These are phyloP conservation scores for Daedaleopsis sinensis DNA, from an alignment of 768 basidiomycete species.

Conservation along the genomic window DNA sequence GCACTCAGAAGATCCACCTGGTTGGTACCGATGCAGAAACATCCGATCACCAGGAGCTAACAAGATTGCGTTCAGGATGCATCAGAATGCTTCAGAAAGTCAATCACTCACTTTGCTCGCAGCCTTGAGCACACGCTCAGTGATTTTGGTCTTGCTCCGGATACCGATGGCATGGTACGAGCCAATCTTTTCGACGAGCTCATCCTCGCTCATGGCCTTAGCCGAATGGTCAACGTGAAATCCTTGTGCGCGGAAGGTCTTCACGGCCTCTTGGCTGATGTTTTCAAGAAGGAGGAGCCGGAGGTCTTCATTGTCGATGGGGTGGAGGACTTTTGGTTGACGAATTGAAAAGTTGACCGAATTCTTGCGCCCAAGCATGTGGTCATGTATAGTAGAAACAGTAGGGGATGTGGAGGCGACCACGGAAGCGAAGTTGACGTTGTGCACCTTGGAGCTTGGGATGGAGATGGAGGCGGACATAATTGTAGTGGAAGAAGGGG, in stretches of 20 bases:
- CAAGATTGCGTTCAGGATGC: background rate
- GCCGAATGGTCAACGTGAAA: constrained; percentile 90
- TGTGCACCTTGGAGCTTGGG: constrained; percentile 22
- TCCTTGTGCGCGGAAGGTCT: constrained; percentile 76
- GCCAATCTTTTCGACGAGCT: constrained; percentile 83
- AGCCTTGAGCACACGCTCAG: constrained; percentile 83
- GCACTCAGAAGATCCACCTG: constrained; percentile 92
- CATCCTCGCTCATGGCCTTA: constrained; percentile 89
- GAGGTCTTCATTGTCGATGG: constrained; percentile 79
- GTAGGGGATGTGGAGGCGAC: constrained; percentile 60
- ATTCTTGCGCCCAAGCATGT: constrained; percentile 40
- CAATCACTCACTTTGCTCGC: constrained; percentile 69
- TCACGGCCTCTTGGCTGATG: constrained; percentile 89
- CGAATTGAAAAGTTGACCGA: constrained; percentile 43
- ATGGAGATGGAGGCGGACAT: constrained; percentile 58
- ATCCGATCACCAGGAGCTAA: constrained; percentile 94
- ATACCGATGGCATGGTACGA: constrained; percentile 95
- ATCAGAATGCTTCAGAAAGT: background rate
- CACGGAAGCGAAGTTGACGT: constrained; percentile 37
- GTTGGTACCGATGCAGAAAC: constrained; percentile 99
- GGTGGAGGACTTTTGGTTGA: constrained; percentile 74
- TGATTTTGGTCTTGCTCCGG: constrained; percentile 97
- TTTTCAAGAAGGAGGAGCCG: constrained; percentile 91
- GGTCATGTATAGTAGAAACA: constrained; percentile 47
- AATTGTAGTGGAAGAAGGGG: constrained; percentile 10